Evolutionary conservation across 768 basidiomycete species (phyloP), one percentile per base, ranked within the genome.

Genomic region (Macrolepiota dolichaula): DNA sequence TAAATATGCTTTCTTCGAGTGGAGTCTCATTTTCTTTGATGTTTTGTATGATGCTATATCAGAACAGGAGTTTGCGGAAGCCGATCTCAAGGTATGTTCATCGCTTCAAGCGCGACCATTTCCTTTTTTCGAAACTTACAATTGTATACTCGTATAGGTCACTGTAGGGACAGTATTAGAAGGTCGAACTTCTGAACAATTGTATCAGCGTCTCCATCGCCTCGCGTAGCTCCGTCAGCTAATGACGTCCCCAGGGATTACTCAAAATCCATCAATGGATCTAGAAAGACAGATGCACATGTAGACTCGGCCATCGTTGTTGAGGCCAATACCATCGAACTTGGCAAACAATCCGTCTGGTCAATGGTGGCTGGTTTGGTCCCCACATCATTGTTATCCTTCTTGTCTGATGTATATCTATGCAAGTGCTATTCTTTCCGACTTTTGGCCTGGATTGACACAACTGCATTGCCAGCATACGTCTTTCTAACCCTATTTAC

Each of bases 401-500:
- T 81, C 61, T 13, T 74, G 15, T 74, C 76, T 13, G 80, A 81
- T 58, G 65, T 79, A 2, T 83, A 91, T 66, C 73, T 89, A 11
- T 83, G 91, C 92, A 69, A 62, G 85, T 47, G 44, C 32, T 12
- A 40, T 38, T 35, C 11, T 59, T 63, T 10, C 52, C 51, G 27
- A 29, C 44, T 15, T 55, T 24, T 52, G 42, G 56, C 57, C 24
- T 27, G 67, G 42, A 69, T 51, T 42, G 51, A 12, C 29, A 29
- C 32, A n/a, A 37, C 36, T 47, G 13, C 19, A 35, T 38, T 38
- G 25, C 46, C 59, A 92, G 91, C 89, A 3, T 92, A 87, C 68
- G 76, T 89, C 17, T 92, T 88, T 72, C 93, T 91, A 90, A 90
- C 92, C 1, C 80, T 91, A 51, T 85, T 91, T 70, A 95, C 94